Percentiles rank a stretch among this genome's conserved stretches.
Conservation (phyloP, 2,329 filamentous ascomycete species). For the Calycina marina region DNA sequence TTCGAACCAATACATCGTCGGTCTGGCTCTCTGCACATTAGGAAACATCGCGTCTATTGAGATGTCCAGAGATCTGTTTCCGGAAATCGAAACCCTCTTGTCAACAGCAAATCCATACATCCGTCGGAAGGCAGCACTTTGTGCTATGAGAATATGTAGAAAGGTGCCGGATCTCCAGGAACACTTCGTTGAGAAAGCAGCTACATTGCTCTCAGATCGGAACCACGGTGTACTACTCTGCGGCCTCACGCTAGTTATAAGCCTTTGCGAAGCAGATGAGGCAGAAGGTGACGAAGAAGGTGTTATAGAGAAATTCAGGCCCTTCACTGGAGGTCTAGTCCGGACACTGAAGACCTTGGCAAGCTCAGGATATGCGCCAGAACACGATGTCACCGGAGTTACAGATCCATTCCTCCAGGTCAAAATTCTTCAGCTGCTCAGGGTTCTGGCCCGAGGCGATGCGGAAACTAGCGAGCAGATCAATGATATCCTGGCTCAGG, state of each 20-base stretch:
- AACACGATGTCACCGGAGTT: slow-evolving; percentile 96
- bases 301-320: slow-evolving; percentile 80
- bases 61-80: slow-evolving; percentile 94
- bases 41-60: slow-evolving; percentile 97
- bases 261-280: slow-evolving; percentile 89
- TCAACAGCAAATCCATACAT: slow-evolving; percentile 98
- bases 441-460: slow-evolving; percentile 78
- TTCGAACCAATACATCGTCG: slow-evolving; percentile 96
- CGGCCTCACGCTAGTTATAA: slow-evolving; percentile 78
- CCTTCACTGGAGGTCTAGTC: slow-evolving; percentile 71
- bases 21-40: slow-evolving; percentile 86
- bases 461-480: slow-evolving; percentile 85
- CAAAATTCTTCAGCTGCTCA: slow-evolving; percentile 78
- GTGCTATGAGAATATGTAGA: slow-evolving; percentile 95
- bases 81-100: slow-evolving; percentile 84
- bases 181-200: slow-evolving; percentile 90
- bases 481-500: slow-evolving; percentile 94
- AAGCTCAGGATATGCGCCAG: slow-evolving; percentile 89
- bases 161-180: slow-evolving; percentile 97
- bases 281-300: slow-evolving; percentile 81
- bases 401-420: slow-evolving; percentile 96
- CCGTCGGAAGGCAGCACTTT: slow-evolving; percentile 90
- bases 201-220: slow-evolving; percentile 73
- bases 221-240: slow-evolving; percentile 94
- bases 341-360: slow-evolving; percentile 85